Percentiles rank a stretch among this genome's conserved stretches.
These are phyloP conservation scores for Penicillium concentricum DNA, from an alignment of 2,329 filamentous ascomycete species.

Conservation along the genomic window DNA sequence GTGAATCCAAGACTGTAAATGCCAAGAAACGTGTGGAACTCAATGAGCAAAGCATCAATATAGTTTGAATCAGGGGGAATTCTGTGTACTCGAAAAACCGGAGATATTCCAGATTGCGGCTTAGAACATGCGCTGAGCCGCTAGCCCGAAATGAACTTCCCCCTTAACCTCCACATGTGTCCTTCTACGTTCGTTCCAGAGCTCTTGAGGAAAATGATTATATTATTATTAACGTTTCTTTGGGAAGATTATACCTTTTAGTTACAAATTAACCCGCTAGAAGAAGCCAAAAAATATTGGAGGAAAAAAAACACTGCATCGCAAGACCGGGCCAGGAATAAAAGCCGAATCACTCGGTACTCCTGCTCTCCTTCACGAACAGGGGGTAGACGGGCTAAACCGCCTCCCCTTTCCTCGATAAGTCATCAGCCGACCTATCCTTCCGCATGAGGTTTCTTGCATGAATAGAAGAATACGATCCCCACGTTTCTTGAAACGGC, in stretches of 20 bases:
- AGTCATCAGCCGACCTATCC: not conserved
- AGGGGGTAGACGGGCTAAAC: not conserved
- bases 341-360: not conserved
- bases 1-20: not conserved
- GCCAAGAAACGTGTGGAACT: slow-evolving; percentile 1
- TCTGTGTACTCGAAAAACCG: slow-evolving; percentile 3
- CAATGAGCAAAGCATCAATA: slow-evolving; percentile 7
- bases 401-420: not conserved
- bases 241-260: not conserved
- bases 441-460: slow-evolving; percentile 1
- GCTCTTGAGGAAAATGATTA: too few relatives aligned
- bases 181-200: not conserved
- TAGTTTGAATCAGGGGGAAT: slow-evolving; percentile 15
- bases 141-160: slow-evolving; percentile 8
- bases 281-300: not conserved
- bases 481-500: slow-evolving; percentile 13
- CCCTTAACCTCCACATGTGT: not conserved
- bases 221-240: not conserved
- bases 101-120: slow-evolving; percentile 23
- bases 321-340: not conserved
- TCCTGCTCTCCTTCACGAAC: not conserved
- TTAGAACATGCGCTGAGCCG: slow-evolving; percentile 15
- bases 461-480: not conserved
- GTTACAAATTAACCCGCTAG: not conserved
- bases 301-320: not conserved